Evolutionary conservation across 2,329 filamentous ascomycete genomes (phyloP).

Genomic region (Cytospora leucostoma): DNA sequence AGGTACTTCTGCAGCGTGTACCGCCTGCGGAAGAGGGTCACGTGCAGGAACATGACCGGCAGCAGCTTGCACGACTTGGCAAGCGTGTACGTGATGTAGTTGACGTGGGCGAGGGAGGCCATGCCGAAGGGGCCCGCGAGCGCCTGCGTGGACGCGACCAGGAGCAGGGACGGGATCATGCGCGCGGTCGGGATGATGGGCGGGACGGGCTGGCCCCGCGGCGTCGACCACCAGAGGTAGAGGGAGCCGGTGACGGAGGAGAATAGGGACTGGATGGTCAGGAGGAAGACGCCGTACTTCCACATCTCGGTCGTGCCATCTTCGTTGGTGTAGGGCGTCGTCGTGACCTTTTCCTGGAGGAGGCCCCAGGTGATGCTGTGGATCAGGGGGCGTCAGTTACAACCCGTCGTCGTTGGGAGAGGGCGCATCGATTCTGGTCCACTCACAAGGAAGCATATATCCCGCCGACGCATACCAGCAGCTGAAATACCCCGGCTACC

Average conservation of each 20-base stretch:
- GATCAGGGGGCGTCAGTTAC: constrained; percentile 13
- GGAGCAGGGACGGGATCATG: constrained; percentile 76
- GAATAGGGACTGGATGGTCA: constrained; percentile 91
- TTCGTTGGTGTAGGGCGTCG: constrained; percentile 74
- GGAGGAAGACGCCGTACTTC: constrained; percentile 91
- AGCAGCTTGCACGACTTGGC: constrained; percentile 98
- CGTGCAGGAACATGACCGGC: constrained; percentile 96
- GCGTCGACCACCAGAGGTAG: constrained; percentile 73
- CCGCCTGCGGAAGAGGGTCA: constrained; percentile 83
- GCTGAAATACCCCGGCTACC: constrained; percentile 66
- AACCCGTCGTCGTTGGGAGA: background rate
- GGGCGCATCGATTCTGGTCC: background rate
- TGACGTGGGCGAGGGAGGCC: constrained; percentile 86
- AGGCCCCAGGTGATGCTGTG: constrained; percentile 93
- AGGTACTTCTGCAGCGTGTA: constrained; percentile 97
- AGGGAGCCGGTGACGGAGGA: constrained; percentile 78
- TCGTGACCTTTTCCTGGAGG: constrained; percentile 96
- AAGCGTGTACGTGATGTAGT: constrained; percentile 97
- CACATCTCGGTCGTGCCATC: constrained; percentile 70
- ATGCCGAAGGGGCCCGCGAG: constrained; percentile 96
- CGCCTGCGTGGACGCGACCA: constrained; percentile 84
- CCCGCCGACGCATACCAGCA: constrained; percentile 84
- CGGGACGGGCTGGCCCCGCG: constrained; percentile 49
- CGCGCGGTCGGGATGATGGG: constrained; percentile 74
- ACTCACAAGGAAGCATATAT: constrained; percentile 96